Base-by-base conservation (phyloP, 2,329 filamentous ascomycete species). In the Dendrostoma leiphaemia region DNA sequence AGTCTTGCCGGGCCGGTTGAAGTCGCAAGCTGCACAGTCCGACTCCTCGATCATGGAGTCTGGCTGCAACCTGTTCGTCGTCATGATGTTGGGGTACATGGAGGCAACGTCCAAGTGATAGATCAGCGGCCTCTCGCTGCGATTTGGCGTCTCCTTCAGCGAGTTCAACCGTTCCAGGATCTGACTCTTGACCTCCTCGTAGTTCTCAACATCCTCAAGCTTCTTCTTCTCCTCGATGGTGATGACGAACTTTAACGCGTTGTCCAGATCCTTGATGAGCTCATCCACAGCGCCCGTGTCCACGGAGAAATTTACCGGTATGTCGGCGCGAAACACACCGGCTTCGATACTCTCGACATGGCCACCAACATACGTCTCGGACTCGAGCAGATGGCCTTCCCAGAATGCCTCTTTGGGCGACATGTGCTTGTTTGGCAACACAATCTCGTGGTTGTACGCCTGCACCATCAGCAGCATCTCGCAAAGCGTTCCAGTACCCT, bases 11-110 rank as follows among this genome's bases (percentile, higher is more conserved):
- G 94, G 94, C 41, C 94, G 81, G 63, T 99, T 99, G 78, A 99
- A 99, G 69, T 99, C 95, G 71, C 95, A 99, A 10, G 94, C 92
- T 3, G 94, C 94, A 65, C 95, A 99, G 64, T 96, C 91, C 0
- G 92, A 90, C 68, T 99, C 95, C 45, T 93, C 79, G 51, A 99
- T 95, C 91, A 99, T 96, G n/a, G 94, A 97, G 70, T 99, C 94
- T 0, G 94, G 94, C 63, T 99, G 94, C 44, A 99, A 73, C 69
- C 94, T 89, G 70, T 99, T 99, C 1, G 94, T 99, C 2, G 95
- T 99, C 95, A 99, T 99, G 69, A 99, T 99, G 71, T 99, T 99
- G 9, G 94, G 94, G 69, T 99, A 99, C 94, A 99, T 99, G 56
- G 94, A 97, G 17, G 94, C 94, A 55, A 99, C 95, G 67, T 99